Evolutionary conservation across 352 stramenopile species (phyloP), one percentile per base, ranked within the genome.

Genomic region (Phytophthora cactorum): DNA sequence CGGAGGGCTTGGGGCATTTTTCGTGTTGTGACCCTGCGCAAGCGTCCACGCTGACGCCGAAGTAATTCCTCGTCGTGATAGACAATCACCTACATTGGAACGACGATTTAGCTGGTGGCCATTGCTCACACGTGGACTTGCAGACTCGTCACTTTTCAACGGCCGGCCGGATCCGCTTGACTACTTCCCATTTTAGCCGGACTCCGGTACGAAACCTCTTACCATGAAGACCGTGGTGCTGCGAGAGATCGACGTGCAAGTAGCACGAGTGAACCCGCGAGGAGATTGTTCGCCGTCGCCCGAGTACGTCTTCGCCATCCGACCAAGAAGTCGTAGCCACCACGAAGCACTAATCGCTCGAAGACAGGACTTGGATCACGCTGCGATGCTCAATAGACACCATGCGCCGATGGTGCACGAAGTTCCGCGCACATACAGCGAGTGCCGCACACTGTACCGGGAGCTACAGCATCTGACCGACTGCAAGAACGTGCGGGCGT

Each of bases 261-360:
- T 88, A n/a, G 63, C 67, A 5, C 76, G 75, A 51, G 72, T 89
- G 22, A 73, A 77, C 32, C 67, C 59, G 4, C 44, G 56, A 1
- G 51, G 41, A 28, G 29, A 57, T 6, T 15, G 55, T 17, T 66
- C 54, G 11, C 49, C 66, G 5, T 78, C 76, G 3, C 71, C 76
- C 14, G 72, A 69, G 25, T 91, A 91, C 47, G 78, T 91, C 15
- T 85, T 91, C 36, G 64, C 73, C 14, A 59, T 91, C 6, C 71
- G 63, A 1, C 73, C 78, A 14, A 54, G 53, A 3, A 44, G 17
- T 25, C 55, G 50, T 14, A 68, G 45, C 50, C 63, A 47, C n/a
- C 44, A 38, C 3, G 49, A 75, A 12, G 38, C 9, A 10, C 50
- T 46, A 27, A 39, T 28, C 5, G 17, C 52, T 61, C 63, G 55